Base-by-base conservation (phyloP, 1,284 basidiomycete genomes). In the Rhodotorula sp. region DNA sequence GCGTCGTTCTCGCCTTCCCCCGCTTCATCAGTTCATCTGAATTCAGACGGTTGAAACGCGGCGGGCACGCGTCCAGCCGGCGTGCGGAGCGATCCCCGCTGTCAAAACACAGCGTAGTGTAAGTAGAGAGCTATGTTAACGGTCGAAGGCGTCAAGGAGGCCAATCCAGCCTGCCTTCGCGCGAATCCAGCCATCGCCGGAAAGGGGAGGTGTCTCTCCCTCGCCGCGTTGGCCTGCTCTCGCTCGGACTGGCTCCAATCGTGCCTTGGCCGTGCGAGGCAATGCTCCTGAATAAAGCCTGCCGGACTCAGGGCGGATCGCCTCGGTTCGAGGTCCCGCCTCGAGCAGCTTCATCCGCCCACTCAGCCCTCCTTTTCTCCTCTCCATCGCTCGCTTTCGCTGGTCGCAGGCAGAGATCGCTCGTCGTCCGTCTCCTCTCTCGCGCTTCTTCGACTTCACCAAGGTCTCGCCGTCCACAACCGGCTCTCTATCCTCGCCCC, bases 391-490 rank as follows among this genome's bases (percentile, higher is more conserved):
- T 48, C 64, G 64, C 64, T 65, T 59, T 36, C 66, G 66, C 66
- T 37, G 66, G 66, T 56, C 66, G 66, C 36, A 39, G 27, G 59
- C 53, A 39, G 51, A 34, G 51, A 25, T 17, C 15, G 29, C 46
- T 32, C 29, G 13, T 46, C 27, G 19, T 17, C 10, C 4, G 5
- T 34, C 15, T 25, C 25, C 2, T 8, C 19, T 2, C 50, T 27
- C 44, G 27, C 55, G 17, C 46, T n/a, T 12, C n/a, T 19, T 19
- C 46, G 13, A 59, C 21, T 51, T 41, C 50, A 29, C 60, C 70
- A 72, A 54, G 70, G 70, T 72, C 70, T 41, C 63, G 66, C 70
- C 70, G 66, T 68, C 70, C 70, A 72, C 70, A 72, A 72, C 60
- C 70, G 70, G 70, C 66, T 29, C 13, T 36, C 27, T n/a, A 25